A percentile compares a stretch with the other conserved stretches of the same genome.
Conservation (phyloP, 768 basidiomycete genomes). For the Erythrobasidium yunnanense region DNA sequence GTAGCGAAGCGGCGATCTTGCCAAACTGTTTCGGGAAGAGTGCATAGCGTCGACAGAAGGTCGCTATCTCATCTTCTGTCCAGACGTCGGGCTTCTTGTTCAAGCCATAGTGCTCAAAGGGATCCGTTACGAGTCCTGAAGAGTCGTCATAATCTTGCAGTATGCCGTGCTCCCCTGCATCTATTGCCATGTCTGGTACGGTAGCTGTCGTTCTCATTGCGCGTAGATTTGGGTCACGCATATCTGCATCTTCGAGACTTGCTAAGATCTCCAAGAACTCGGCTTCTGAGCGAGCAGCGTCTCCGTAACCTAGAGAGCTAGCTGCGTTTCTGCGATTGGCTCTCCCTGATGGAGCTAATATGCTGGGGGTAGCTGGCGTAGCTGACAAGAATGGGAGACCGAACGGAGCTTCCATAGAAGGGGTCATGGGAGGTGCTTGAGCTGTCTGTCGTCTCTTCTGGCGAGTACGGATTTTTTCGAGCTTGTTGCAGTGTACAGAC, state of each 20-base stretch:
- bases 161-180: constrained; percentile 45
- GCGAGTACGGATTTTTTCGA: constrained; percentile 54
- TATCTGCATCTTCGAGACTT: constrained; percentile 80
- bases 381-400: constrained; percentile 31
- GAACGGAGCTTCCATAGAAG: constrained; percentile 37
- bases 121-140: constrained; percentile 67
- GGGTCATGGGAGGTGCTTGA: constrained; percentile 28
- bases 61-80: constrained; percentile 70
- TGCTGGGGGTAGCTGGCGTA: constrained; percentile 30
- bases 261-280: constrained; percentile 97
- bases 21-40: constrained; percentile 89
- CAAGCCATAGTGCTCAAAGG: constrained; percentile 60
- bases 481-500: constrained; percentile 56
- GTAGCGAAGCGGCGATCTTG: constrained; percentile 66
- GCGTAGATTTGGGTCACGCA: constrained; percentile 83
- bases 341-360: constrained; percentile 31
- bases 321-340: constrained; percentile 38
- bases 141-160: constrained; percentile 64
- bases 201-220: constrained; percentile 70
- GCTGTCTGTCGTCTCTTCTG: constrained; percentile 23
- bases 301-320: constrained; percentile 46
- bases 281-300: constrained; percentile 83
- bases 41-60: constrained; percentile 70
- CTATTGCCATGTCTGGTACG: constrained; percentile 75
- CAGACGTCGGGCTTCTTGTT: constrained; percentile 61